Conservation (phyloP, 2,329 filamentous ascomycete genomes). For the Xylaria digitata region DNA sequence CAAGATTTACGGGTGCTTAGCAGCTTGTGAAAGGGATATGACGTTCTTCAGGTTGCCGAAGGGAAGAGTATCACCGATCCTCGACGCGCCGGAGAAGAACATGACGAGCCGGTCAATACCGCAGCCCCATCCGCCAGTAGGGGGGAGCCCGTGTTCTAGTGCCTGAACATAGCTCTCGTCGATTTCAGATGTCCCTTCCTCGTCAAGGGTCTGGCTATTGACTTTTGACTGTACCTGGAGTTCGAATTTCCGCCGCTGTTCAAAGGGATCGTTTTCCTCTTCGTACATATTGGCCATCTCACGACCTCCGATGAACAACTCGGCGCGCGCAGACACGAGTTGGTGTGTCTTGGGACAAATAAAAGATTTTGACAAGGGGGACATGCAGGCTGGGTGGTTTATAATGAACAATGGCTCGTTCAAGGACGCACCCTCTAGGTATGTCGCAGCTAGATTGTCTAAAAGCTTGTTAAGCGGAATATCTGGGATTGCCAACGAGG, state of each 20-base stretch:
- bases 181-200: constrained; percentile 60
- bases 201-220: constrained; percentile 59
- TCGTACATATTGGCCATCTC: constrained; percentile 98
- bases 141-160: constrained; percentile 89
- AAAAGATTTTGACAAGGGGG: constrained; percentile 90
- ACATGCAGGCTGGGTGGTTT: constrained; percentile 89
- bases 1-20: constrained; percentile 31
- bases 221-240: constrained; percentile 57
- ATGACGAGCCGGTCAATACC: constrained; percentile 92
- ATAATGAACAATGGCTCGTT: constrained; percentile 82
- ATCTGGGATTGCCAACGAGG: constrained; percentile 69
- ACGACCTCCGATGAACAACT: constrained; percentile 82
- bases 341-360: constrained; percentile 75
- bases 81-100: constrained; percentile 81
- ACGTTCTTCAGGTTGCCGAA: constrained; percentile 87
- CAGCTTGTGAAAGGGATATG: constrained; percentile 60
- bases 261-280: constrained; percentile 93
- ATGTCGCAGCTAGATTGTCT: constrained; percentile 79
- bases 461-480: constrained; percentile 74
- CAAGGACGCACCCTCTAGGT: constrained; percentile 81
- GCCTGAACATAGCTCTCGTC: constrained; percentile 88
- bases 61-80: constrained; percentile 86
- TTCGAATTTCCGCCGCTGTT: constrained; percentile 85
- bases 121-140: constrained; percentile 96
- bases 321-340: constrained; percentile 80